Conservation (phyloP, 805 yeast genomes). For the Schizosaccharomyces lindneri region DNA sequence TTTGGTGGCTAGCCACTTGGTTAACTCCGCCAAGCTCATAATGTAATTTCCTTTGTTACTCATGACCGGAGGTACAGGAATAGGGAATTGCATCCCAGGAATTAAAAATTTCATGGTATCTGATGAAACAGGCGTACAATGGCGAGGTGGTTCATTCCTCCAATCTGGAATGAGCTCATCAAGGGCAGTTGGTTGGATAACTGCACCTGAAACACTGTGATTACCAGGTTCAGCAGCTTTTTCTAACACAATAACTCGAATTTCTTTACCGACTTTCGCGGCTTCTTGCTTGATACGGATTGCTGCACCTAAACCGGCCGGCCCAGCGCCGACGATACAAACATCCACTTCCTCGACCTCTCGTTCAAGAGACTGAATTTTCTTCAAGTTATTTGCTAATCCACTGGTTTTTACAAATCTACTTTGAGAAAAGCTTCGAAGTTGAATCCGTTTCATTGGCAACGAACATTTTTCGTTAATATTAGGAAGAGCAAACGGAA, state of each 20-base stretch:
- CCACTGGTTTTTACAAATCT: neutral
- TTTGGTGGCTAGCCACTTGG: constrained; percentile 54
- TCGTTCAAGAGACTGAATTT: constrained; percentile 15
- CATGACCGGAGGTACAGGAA: constrained; percentile 91
- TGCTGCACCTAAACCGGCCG: constrained; percentile 90
- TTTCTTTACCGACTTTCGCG: constrained; percentile 34
- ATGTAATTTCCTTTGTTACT: constrained; percentile 61
- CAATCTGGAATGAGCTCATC: constrained; percentile 57
- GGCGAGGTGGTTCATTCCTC: constrained; percentile 16
- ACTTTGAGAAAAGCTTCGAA: too few species aligned
- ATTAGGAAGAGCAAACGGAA: too few species aligned
- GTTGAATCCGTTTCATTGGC: too few species aligned
- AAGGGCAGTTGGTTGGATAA: constrained; percentile 70
- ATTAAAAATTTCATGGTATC: constrained; percentile 55
- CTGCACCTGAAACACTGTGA: constrained; percentile 84
- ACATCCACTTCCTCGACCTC: constrained; percentile 78
- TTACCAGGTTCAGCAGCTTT: constrained; percentile 76
- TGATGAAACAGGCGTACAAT: constrained; percentile 42
- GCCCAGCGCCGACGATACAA: constrained; percentile 93
- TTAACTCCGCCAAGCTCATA: constrained; percentile 59
- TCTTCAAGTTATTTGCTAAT: neutral
- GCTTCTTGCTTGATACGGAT: constrained; percentile 72
- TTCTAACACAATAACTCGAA: constrained; percentile 72
- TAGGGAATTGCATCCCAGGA: constrained; percentile 31
- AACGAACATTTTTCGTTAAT: too few species aligned